A percentile compares a stretch with the other conserved stretches of the same genome.
Evolutionary conservation across 805 yeast genomes (phyloP).

Genomic region (Sugiyamaella floridensis): DNA sequence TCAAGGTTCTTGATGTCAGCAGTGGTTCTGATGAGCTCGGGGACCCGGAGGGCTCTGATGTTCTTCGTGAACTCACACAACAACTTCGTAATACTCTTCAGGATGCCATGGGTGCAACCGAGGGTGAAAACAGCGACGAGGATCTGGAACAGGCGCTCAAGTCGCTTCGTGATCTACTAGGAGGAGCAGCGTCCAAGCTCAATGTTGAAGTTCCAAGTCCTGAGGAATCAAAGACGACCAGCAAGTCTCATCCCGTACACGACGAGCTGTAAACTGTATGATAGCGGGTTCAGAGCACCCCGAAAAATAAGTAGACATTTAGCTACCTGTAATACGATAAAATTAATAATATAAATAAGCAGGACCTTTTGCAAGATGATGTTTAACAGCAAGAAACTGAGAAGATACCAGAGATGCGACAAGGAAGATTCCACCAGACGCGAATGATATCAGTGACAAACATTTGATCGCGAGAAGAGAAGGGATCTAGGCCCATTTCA

Average conservation of each 20-base stretch:
- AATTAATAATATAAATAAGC: background rate
- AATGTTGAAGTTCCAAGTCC: background rate
- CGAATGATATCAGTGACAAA: slow-evolving; percentile 39
- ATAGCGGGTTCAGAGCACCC: background rate
- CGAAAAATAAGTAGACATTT: background rate
- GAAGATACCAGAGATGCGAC: slow-evolving; percentile 30
- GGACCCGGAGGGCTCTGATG: background rate
- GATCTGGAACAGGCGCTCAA: background rate
- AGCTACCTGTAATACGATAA: background rate
- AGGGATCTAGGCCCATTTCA: slow-evolving; percentile 56
- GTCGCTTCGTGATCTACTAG: background rate
- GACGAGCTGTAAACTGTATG: slow-evolving; percentile 12
- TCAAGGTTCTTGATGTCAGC: background rate
- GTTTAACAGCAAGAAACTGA: slow-evolving; percentile 24
- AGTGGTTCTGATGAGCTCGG: background rate
- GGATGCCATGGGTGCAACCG: background rate
- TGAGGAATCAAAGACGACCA: background rate
- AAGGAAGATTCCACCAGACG: slow-evolving; percentile 43
- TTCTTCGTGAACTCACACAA: background rate
- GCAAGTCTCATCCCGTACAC: slow-evolving; percentile 3
- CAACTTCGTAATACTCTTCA: background rate
- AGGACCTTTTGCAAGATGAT: background rate
- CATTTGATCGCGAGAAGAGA: slow-evolving; percentile 38
- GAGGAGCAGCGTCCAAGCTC: background rate
- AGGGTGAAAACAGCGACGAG: background rate